Base-by-base conservation (phyloP, 2,329 filamentous ascomycete genomes). In the Trichoderma arundinaceum region DNA sequence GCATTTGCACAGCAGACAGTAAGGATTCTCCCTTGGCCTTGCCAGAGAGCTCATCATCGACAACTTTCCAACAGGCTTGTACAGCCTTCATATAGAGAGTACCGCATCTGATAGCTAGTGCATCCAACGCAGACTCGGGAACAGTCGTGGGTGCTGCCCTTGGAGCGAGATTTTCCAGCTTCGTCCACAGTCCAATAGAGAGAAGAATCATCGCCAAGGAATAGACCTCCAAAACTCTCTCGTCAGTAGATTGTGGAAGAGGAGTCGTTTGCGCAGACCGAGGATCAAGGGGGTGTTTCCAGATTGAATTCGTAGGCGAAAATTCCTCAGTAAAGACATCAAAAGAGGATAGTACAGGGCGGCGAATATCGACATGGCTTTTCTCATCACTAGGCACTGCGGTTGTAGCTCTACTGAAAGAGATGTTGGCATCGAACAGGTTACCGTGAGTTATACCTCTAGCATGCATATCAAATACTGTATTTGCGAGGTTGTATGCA, bases 1-100 rank as follows among this genome's bases (percentile, higher is more conserved):
- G 83, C 41, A 81, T 78, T 72, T 89, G 85, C 1, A 88, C 80
- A 10, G 76, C 81, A 19, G 77, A 84, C 52, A 84, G 77, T 33
- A 88, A 78, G 17, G 83, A 78, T 60, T 88, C 86, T 2, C 81
- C 80, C 4, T 79, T 77, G 0, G 75, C 74, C 38, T 77, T 75
- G 1, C 82, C 84, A 0, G 79, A 76, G 7, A 87, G 76, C 65
- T 88, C 85, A 44, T 86, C 82, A 57, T 92, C 89, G 2, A 90
- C 87, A n/a, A 90, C 88, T 66, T 83, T 83, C 81, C 90, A 88
- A 71, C 90, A 93, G 3, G 86, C 83, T 72, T 90, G 85, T 1
- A 92, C 90, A 0, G 90, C 90, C 72, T 88, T 90, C 84, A 88
- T 89, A 75, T 92, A 94, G 0, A 90, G 81, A 7, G 87, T 90